Percentiles rank a stretch among this genome's conserved stretches.
Evolutionary conservation across 2,329 filamentous ascomycete species (phyloP).

Genomic region (Ophiocordyceps camponoti-leonardi): DNA sequence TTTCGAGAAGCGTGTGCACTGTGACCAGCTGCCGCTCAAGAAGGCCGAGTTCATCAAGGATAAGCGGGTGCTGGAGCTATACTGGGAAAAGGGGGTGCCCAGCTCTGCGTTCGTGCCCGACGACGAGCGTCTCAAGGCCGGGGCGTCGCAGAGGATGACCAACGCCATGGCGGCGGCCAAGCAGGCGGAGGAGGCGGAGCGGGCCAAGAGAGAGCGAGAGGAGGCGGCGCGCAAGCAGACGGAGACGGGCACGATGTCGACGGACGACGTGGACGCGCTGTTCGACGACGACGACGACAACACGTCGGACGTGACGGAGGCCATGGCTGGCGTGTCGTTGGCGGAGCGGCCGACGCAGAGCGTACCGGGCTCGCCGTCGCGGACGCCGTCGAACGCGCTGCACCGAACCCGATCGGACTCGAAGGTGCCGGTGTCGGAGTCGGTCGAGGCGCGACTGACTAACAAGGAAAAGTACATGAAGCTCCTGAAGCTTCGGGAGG

Average conservation of each 20-base stretch:
- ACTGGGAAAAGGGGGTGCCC: slow-evolving; percentile 98
- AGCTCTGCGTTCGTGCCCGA: slow-evolving; percentile 93
- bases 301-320: slow-evolving; percentile 74
- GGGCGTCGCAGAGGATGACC: slow-evolving; percentile 52
- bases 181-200: slow-evolving; percentile 68
- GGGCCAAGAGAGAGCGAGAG: slow-evolving; percentile 70
- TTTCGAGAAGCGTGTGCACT: slow-evolving; percentile 98
- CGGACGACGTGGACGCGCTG: slow-evolving; percentile 83
- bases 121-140: slow-evolving; percentile 83
- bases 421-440: slow-evolving; percentile 62
- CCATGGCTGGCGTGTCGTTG: slow-evolving; percentile 79
- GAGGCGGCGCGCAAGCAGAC: slow-evolving; percentile 87
- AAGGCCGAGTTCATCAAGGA: slow-evolving; percentile 99
- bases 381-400: slow-evolving; percentile 51
- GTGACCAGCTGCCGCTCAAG: slow-evolving; percentile 91
- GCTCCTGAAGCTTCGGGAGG: slow-evolving; percentile 77
- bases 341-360: slow-evolving; percentile 85
- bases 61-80: slow-evolving; percentile 82
- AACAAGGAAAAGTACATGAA: slow-evolving; percentile 96
- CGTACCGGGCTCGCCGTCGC: slow-evolving; percentile 78
- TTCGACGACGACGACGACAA: slow-evolving; percentile 81
- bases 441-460: slow-evolving; percentile 61
- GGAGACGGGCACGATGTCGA: slow-evolving; percentile 85
- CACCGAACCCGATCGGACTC: slow-evolving; percentile 88
- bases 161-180: slow-evolving; percentile 61